phyloP scores from a whole-genome alignment of 2,329 filamentous ascomycete species.

The Furcasterigmium sp. region DNA sequence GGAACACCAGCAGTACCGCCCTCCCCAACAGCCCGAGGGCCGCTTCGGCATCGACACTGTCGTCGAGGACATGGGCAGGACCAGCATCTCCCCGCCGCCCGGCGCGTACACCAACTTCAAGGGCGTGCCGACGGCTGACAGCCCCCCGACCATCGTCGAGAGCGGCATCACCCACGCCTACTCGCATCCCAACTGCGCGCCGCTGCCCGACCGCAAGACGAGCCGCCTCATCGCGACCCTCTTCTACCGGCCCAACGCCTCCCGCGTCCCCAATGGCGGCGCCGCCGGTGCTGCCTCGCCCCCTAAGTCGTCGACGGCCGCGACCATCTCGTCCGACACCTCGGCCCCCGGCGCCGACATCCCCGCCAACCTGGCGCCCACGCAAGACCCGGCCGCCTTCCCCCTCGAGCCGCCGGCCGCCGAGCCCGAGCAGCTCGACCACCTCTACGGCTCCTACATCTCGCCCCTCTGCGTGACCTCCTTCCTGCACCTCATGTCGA shows the following conservation, averaged over 20 bases:
- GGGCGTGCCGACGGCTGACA: constrained; percentile 54
- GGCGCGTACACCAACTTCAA: constrained; percentile 46
- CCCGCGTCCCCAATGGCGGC: not conserved
- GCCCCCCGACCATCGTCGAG: constrained; percentile 56
- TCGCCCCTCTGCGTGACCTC: constrained; percentile 61
- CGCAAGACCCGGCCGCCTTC: constrained; percentile 51
- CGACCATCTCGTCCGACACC: constrained; percentile 23
- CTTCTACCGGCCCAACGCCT: constrained; percentile 50
- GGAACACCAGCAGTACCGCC: constrained; percentile 60
- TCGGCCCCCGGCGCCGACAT: constrained; percentile 32
- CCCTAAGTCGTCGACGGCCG: constrained; percentile 21
- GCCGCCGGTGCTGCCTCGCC: constrained; percentile 26
- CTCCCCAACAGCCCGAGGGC: constrained; percentile 46
- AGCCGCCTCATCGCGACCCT: constrained; percentile 57
- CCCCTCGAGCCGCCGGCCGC: constrained; percentile 53
- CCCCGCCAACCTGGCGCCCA: constrained; percentile 53
- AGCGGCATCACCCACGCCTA: constrained; percentile 57
- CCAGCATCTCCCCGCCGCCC: constrained; percentile 30
- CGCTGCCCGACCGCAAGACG: constrained; percentile 38
- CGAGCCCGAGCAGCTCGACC: constrained; percentile 55
- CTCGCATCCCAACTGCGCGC: constrained; percentile 59
- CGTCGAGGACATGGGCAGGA: constrained; percentile 47
- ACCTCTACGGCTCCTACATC: constrained; percentile 61
- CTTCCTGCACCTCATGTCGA: constrained; percentile 61
- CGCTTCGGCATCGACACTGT: constrained; percentile 62